Conservation (phyloP, 371 early-diverging fungal genomes). For the Apophysomyces elegans region DNA sequence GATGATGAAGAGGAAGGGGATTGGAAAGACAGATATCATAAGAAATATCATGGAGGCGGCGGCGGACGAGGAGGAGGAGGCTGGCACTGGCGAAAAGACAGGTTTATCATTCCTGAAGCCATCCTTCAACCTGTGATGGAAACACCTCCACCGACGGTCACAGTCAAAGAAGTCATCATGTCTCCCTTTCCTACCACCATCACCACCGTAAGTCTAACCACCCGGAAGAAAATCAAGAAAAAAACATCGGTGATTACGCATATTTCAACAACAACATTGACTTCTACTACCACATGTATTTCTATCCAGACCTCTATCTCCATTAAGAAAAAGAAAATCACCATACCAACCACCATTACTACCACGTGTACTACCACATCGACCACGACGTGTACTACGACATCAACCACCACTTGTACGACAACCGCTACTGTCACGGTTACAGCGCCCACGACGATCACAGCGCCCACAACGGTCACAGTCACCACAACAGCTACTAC, state of each 20-base stretch:
- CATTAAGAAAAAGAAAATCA: constrained; percentile 6
- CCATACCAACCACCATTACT: not conserved
- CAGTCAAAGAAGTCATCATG: constrained; percentile 2
- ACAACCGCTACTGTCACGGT: not conserved
- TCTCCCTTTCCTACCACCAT: constrained; percentile 4
- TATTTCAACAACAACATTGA: constrained; percentile 8
- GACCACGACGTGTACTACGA: not conserved
- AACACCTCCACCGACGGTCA: constrained; percentile 9
- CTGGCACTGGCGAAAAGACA: constrained; percentile 9
- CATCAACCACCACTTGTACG: not conserved
- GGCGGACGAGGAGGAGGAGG: constrained; percentile 1
- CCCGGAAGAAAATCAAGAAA: constrained; percentile 8
- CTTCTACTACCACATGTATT: constrained; percentile 8
- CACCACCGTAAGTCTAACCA: constrained; percentile 6
- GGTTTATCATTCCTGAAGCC: constrained; percentile 3
- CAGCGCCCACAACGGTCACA: not conserved
- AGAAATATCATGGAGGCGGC: not conserved
- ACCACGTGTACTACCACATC: not conserved
- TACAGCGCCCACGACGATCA: not conserved
- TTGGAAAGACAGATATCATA: not conserved
- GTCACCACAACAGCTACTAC: not conserved
- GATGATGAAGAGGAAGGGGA: not conserved
- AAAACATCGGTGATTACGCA: constrained; percentile 10
- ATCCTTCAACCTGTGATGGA: constrained; percentile 10
- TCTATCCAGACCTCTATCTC: constrained; percentile 8